phyloP scores from a whole-genome alignment of 2,329 filamentous ascomycete species.

The Colletotrichum camelliae region DNA sequence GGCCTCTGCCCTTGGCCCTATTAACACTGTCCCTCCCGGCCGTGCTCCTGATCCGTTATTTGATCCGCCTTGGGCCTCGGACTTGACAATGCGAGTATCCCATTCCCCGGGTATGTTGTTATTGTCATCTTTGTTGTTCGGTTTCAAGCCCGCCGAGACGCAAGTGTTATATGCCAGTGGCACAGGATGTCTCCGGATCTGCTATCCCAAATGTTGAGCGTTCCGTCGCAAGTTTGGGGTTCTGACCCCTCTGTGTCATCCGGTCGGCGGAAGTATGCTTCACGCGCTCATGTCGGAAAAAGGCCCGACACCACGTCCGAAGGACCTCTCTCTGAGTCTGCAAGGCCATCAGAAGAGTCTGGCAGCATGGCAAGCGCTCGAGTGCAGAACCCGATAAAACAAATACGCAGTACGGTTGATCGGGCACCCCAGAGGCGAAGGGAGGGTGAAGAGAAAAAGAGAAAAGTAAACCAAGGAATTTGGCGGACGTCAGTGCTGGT shows the following conservation, averaged over 20 bases:
- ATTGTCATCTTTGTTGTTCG: conserved; percentile 10
- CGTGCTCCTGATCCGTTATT: conserved; percentile 13
- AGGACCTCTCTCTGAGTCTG: background rate
- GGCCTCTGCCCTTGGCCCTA: background rate
- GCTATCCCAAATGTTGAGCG: background rate
- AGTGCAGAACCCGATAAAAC: background rate
- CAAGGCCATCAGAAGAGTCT: background rate
- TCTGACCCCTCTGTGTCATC: conserved; percentile 3
- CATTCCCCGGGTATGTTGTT: background rate
- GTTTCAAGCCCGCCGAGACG: background rate
- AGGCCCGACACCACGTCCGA: background rate
- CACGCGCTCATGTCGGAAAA: background rate
- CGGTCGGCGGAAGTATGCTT: conserved; percentile 2
- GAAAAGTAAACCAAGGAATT: background rate
- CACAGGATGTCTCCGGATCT: background rate
- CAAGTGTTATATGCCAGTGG: background rate
- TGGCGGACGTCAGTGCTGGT: background rate
- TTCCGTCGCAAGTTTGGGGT: conserved; percentile 2
- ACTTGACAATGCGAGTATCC: background rate
- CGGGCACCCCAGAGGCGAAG: background rate
- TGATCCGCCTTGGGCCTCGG: conserved; percentile 12
- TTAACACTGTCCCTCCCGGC: conserved; percentile 8
- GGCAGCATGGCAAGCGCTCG: background rate
- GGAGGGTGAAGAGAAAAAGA: background rate
- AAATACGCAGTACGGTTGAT: background rate